Conservation (phyloP, 176 grass and related monocot genomes). For the Musa itinerans region DNA sequence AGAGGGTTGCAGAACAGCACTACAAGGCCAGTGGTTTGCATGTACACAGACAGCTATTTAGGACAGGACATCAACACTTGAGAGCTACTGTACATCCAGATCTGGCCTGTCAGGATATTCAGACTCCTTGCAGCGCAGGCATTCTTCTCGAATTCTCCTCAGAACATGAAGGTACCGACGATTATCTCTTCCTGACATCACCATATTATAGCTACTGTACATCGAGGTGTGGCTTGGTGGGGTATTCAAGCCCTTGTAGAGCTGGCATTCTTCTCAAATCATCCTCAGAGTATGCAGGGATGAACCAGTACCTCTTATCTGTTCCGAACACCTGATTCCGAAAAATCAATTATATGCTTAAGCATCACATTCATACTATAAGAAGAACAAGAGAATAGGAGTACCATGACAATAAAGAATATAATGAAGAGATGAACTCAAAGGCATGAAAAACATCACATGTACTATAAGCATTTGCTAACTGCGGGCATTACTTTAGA, state of each 20-base stretch:
- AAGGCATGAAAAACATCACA: too few species aligned
- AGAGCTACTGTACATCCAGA: neutral
- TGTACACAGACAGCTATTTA: neutral
- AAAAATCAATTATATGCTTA: neutral
- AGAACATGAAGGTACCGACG: too few species aligned
- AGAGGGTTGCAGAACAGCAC: neutral
- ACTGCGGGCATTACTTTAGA: too few species aligned
- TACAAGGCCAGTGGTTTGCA: neutral
- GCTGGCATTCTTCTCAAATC: constrained; percentile 77
- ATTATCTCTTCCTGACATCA: too few species aligned
- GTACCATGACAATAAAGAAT: too few species aligned
- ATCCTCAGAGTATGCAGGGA: constrained; percentile 78
- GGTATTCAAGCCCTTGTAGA: constrained; percentile 78
- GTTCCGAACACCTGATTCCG: constrained; percentile 27
- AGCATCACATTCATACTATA: too few species aligned
- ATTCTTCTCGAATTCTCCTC: too few species aligned
- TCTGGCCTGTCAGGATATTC: too few species aligned
- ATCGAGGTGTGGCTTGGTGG: constrained; percentile 52
- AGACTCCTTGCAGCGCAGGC: too few species aligned
- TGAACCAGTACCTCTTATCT: constrained; percentile 80
- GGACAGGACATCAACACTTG: neutral
- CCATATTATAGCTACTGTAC: constrained; percentile 5
- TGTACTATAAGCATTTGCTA: too few species aligned
- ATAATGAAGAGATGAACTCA: too few species aligned
- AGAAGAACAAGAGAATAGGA: too few species aligned